Conservation (phyloP, 345 rosid genomes). For the Salix brachista region DNA sequence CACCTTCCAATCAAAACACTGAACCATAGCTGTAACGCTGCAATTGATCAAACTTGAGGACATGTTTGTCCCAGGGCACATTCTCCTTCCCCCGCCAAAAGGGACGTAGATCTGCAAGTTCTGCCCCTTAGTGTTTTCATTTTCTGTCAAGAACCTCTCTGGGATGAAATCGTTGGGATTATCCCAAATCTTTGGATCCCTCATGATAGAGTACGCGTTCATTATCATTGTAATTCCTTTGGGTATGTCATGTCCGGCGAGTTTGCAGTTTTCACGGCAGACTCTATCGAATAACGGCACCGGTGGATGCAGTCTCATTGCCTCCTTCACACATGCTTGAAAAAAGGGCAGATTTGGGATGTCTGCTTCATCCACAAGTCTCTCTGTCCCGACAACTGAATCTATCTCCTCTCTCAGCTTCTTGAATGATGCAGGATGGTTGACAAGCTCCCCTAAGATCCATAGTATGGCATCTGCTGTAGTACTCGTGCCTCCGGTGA, state of each 20-base stretch:
- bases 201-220: slow-evolving; percentile 13
- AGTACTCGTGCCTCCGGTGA: slow-evolving; percentile 20
- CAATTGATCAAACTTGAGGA: background rate
- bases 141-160: slow-evolving; percentile 14
- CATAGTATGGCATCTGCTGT: slow-evolving; percentile 18
- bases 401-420: slow-evolving; percentile 17
- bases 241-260: slow-evolving; percentile 14
- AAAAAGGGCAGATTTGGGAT: slow-evolving; percentile 12
- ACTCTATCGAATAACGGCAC: background rate
- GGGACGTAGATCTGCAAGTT: background rate
- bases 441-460: slow-evolving; percentile 11
- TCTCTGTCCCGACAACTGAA: background rate
- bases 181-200: slow-evolving; percentile 16
- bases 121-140: background rate
- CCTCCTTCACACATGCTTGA: slow-evolving; percentile 18
- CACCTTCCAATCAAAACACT: slow-evolving; percentile 17
- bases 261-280: slow-evolving; percentile 5
- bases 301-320: slow-evolving; percentile 12
- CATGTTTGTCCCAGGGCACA: slow-evolving; percentile 9
- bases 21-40: slow-evolving; percentile 15
- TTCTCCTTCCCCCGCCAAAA: slow-evolving; percentile 20
- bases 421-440: slow-evolving; percentile 15
- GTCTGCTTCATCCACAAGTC: slow-evolving; percentile 17
- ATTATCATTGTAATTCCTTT: background rate
- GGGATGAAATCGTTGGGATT: slow-evolving; percentile 15